Base-by-base conservation (phyloP, 2,329 filamentous ascomycete species). In the Simplicillium sp. region DNA sequence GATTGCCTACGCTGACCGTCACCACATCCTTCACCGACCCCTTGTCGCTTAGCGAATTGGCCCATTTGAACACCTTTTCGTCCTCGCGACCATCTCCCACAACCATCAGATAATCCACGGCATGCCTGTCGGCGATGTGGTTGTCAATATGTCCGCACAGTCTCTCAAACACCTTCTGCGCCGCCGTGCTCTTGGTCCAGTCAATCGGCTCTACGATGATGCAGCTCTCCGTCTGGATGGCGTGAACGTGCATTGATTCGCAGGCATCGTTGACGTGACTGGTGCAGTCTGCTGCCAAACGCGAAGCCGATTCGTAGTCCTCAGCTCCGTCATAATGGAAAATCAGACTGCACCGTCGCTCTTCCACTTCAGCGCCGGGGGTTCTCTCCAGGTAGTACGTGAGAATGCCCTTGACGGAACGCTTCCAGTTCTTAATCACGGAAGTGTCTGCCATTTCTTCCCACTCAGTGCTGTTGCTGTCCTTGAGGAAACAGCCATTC, bases 251-350 rank as follows among this genome's bases (percentile, higher is more conserved):
- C 61, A 94, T 86, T 41, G 75, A 77, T 56, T 87, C 82, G 57
- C 88, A 95, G 0, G 87, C 85, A 55, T 95, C 89, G 56, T 97
- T 97, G 69, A 97, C 92, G 54, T 96, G 89, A 46, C 86, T 89
- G 1, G 87, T 87, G 54, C 88, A 94, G 57, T 97, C 90, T 15
- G 83, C 84, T 0, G 88, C 90, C 52, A 89, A 84, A 15, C 87
- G 80, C 43, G 76, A 72, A 0, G 89, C 89, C 17, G 77, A 74
- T 39, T 83, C 78, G 43, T 77, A 77, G 56, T 96, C 87, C 41
- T 87, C 84, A 2, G 84, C 82, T 40, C 80, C 81, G 57, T 85
- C 84, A 65, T 92, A 94, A 61, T 94, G 87, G 69, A 95, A 95
- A 43, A 94, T 78, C 17, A 96, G 70, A 32, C 86, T 92, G 67